Base-by-base conservation (phyloP, 139 green algal species). In the Eudorina sp. region DNA sequence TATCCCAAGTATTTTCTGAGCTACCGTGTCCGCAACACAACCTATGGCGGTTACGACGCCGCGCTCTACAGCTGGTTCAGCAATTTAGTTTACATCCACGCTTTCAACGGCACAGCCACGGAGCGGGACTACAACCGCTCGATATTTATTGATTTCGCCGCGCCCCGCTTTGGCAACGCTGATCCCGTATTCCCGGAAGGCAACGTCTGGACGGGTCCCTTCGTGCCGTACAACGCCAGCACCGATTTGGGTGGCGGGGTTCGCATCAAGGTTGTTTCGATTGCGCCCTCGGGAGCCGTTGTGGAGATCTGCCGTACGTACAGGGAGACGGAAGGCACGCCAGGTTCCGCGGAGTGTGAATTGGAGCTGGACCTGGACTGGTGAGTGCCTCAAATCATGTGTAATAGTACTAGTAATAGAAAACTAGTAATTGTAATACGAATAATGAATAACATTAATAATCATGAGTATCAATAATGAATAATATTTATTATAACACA, bases 71-170 rank as follows among this genome's bases (percentile, higher is more conserved):
- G 0, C 41, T 38, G 25, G 8, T 81, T 38, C 45, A 81, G 16
- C 41, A 16, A 78, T 4, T 38, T 40, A 25, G 36, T 81, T n/a
- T 3, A 45, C 13, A 45, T 81, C 46, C 73, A 81, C 45, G n/a
- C 4, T 6, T 81, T 31, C 46, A 43, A 64, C 46, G 73, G 45
- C 29, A 41, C 27, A 11, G 23, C 36, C 5, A 45, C 16, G 9
- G 75, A 68, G n/a, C 48, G 31, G 18, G 75, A 68, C 18, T 81
- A 64, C 45, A 64, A 81, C 73, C 29, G 73, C n/a, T 81, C 73
- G 16, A 7, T 48, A n/a, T 46, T 34, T 2, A 51, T 68, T 31
- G 75, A 83, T 55, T 55, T 13, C 48, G 6, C 31, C 0, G 48
- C 31, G 0, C 75, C 75, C 5, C 16, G 14, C 7, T 81, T 81